A percentile compares a stretch with the other conserved stretches of the same genome.
These are phyloP conservation scores for Hanseniaspora lindneri DNA, from an alignment of 805 yeast genomes.

Conservation along the genomic window DNA sequence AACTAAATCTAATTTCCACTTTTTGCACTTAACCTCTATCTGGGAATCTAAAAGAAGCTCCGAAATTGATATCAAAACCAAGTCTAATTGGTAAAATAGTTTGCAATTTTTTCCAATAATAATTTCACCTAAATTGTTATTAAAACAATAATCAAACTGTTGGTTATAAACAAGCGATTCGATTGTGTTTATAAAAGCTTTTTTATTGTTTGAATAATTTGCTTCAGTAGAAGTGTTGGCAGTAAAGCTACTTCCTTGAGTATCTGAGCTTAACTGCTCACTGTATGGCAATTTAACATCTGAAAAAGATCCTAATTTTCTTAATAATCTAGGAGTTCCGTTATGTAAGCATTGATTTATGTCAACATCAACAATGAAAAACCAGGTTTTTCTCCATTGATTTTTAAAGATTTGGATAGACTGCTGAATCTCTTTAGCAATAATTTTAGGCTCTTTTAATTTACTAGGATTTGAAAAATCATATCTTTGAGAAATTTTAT, in stretches of 20 bases:
- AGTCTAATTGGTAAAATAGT: constrained; percentile 12
- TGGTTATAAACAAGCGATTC: constrained; percentile 3
- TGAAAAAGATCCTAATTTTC: constrained; percentile 31
- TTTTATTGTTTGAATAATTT: not conserved
- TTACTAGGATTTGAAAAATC: constrained; percentile 12
- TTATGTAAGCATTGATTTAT: constrained; percentile 33
- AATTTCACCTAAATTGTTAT: constrained; percentile 25
- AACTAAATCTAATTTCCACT: constrained; percentile 15
- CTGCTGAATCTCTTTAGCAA: constrained; percentile 23
- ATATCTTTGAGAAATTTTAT: not conserved
- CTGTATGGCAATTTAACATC: constrained; percentile 36
- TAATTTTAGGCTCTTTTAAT: constrained; percentile 14
- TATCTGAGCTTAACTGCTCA: not conserved
- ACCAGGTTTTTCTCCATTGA: constrained; percentile 51
- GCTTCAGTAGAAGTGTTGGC: not conserved
- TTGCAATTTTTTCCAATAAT: constrained; percentile 13
- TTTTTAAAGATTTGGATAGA: constrained; percentile 33
- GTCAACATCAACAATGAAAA: constrained; percentile 34
- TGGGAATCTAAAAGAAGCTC: constrained; percentile 7
- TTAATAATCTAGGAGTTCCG: constrained; percentile 33
- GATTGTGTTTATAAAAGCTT: not conserved
- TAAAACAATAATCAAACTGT: constrained; percentile 19
- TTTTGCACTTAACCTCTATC: constrained; percentile 1
- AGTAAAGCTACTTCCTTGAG: constrained; percentile 21
- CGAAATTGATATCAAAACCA: constrained; percentile 8